Conservation (phyloP, 495 filamentous ascomycete genomes). For the Podospora australis region DNA sequence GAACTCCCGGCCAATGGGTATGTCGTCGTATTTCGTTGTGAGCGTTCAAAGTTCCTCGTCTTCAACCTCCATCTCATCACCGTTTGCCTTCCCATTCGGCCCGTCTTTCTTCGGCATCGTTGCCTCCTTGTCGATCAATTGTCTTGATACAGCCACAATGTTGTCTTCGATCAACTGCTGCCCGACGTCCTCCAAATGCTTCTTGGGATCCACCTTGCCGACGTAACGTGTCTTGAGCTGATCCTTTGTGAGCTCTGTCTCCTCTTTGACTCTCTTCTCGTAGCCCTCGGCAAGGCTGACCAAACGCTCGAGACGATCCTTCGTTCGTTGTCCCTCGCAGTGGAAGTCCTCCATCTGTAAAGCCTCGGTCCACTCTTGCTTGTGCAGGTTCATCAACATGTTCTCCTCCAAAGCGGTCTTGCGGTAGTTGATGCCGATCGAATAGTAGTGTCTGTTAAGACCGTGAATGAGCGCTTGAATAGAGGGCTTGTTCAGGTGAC, state of each 20-base stretch:
- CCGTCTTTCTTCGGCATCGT: slow-evolving; percentile 52
- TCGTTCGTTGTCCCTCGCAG: slow-evolving; percentile 73
- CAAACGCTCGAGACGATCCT: slow-evolving; percentile 77
- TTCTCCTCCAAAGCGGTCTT: slow-evolving; percentile 98
- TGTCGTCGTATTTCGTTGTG: slow-evolving; percentile 6
- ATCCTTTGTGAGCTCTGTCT: slow-evolving; percentile 93
- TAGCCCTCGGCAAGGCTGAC: slow-evolving; percentile 90
- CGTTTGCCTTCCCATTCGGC: slow-evolving; percentile 50
- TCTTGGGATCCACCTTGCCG: slow-evolving; percentile 97
- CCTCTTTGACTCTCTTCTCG: slow-evolving; percentile 97
- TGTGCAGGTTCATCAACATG: slow-evolving; percentile 99
- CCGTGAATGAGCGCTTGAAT: slow-evolving; percentile 99
- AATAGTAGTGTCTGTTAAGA: slow-evolving; percentile 97
- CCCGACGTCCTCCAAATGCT: slow-evolving; percentile 94
- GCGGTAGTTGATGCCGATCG: slow-evolving; percentile 94
- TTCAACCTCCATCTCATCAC: slow-evolving; percentile 49
- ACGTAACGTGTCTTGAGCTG: slow-evolving; percentile 98
- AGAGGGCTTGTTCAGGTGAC: slow-evolving; percentile 96
- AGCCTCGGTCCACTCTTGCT: slow-evolving; percentile 98
- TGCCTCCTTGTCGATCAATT: slow-evolving; percentile 99
- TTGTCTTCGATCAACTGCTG: slow-evolving; percentile 97
- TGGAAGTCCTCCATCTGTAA: slow-evolving; percentile 96
- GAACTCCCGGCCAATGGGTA: slow-evolving; percentile 5
- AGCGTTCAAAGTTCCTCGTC: slow-evolving; percentile 36
- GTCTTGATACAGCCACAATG: slow-evolving; percentile 88